Conservation (phyloP, 2,329 filamentous ascomycete genomes). For the Colletotrichum sp. region DNA sequence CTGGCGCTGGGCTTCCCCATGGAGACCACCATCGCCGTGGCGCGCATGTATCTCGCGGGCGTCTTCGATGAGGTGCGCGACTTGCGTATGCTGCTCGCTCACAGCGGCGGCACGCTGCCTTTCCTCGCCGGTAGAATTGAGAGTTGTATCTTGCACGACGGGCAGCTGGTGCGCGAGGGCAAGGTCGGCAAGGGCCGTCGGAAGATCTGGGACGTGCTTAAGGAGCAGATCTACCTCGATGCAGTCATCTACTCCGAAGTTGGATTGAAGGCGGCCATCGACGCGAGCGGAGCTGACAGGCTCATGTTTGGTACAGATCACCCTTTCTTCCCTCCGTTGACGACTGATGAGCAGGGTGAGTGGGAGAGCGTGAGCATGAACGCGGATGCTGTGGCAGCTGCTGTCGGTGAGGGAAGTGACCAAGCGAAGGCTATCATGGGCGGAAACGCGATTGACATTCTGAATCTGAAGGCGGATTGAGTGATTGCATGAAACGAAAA, state of each 20-base stretch:
- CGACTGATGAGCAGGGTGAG: conserved; percentile 63
- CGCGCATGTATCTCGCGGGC: conserved; percentile 84
- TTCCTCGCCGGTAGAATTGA: conserved; percentile 90
- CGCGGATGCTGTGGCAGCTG: conserved; percentile 56
- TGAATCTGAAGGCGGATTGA: conserved; percentile 32
- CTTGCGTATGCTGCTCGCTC: conserved; percentile 79
- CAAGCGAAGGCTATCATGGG: conserved; percentile 62
- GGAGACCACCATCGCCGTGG: conserved; percentile 90
- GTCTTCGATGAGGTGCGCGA: conserved; percentile 79
- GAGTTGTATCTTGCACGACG: conserved; percentile 85
- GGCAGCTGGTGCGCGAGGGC: conserved; percentile 70
- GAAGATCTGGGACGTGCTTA: conserved; percentile 61
- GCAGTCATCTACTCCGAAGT: conserved; percentile 84
- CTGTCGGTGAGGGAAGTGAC: conserved; percentile 50
- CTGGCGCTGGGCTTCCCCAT: conserved; percentile 88
- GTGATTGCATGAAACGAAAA: background rate
- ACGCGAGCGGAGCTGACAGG: conserved; percentile 68
- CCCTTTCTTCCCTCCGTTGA: conserved; percentile 82
- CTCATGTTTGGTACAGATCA: conserved; percentile 85
- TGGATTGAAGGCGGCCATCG: conserved; percentile 73
- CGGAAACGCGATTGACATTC: conserved; percentile 60
- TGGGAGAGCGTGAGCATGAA: conserved; percentile 72
- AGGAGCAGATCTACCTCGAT: conserved; percentile 84
- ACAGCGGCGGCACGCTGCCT: conserved; percentile 87
- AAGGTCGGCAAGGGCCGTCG: conserved; percentile 53